These are phyloP conservation scores for Phialophora tarda DNA, from an alignment of 2,329 filamentous ascomycete species.

Conservation along the genomic window DNA sequence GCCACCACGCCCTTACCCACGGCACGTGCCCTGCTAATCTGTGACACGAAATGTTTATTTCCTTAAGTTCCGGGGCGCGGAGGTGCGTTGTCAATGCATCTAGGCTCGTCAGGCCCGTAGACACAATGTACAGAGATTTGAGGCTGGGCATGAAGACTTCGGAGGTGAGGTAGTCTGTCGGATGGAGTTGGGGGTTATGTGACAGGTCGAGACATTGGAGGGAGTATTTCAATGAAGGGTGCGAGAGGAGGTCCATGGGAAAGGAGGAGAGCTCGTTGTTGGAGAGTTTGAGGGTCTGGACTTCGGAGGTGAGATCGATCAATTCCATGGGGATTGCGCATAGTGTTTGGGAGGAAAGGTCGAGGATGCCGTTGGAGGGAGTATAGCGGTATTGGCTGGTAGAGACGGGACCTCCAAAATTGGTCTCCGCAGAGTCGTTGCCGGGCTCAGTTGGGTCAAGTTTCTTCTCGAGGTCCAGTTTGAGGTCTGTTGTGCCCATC, in stretches of 20 bases:
- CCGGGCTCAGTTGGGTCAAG: constrained; percentile 9
- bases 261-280: constrained; percentile 76
- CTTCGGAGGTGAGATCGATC: constrained; percentile 55
- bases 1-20: constrained; percentile 68
- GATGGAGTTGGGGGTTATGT: constrained; percentile 70
- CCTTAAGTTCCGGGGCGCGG: constrained; percentile 74
- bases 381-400: constrained; percentile 19
- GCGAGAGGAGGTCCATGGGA: constrained; percentile 69
- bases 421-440: not conserved
- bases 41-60: constrained; percentile 82
- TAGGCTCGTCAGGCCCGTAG: constrained; percentile 75
- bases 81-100: constrained; percentile 69
- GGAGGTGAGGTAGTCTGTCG: constrained; percentile 68
- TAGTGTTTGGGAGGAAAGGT: constrained; percentile 63
- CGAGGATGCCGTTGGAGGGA: constrained; percentile 57
- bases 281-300: constrained; percentile 63
- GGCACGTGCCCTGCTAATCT: constrained; percentile 73
- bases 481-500: constrained; percentile 63
- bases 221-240: constrained; percentile 66
- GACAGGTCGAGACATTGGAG: constrained; percentile 75
- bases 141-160: constrained; percentile 73
- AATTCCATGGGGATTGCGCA: constrained; percentile 61
- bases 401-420: not conserved
- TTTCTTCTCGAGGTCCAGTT: constrained; percentile 31
- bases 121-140: constrained; percentile 75